Conservation (phyloP, 140 eudicot species). For the Cichorium intybus region DNA sequence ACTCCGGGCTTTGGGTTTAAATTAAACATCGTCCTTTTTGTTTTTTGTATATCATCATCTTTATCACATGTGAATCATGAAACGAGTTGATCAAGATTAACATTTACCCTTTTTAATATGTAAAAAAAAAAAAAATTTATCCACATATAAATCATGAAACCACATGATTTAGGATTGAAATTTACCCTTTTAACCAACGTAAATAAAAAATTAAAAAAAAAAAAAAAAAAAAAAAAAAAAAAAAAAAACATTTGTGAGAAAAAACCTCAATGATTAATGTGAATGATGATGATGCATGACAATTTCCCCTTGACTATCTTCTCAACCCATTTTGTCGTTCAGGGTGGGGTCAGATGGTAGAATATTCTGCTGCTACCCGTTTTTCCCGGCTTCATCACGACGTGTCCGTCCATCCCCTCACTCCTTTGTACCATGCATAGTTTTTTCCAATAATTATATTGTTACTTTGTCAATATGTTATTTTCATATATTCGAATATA, state of each 20-base stretch:
- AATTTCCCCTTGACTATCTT: slow-evolving; percentile 4
- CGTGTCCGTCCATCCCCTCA: slow-evolving; percentile 28
- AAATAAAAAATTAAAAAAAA: too few relatives aligned
- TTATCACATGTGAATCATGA: not conserved
- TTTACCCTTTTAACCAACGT: not conserved
- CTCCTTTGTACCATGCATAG: slow-evolving; percentile 20
- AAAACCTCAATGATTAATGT: not conserved
- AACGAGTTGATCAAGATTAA: not conserved
- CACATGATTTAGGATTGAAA: not conserved
- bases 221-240: too few relatives aligned
- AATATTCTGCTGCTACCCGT: slow-evolving; percentile 41
- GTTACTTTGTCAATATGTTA: not conserved
- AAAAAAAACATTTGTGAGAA: too few relatives aligned
- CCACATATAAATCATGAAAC: not conserved
- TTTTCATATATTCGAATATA: not conserved
- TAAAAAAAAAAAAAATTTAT: too few relatives aligned
- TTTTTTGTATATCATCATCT: not conserved
- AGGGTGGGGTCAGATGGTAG: slow-evolving; percentile 29
- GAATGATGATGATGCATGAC: not conserved
- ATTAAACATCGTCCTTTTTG: not conserved
- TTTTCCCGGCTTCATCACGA: slow-evolving; percentile 23
- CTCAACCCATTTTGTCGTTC: slow-evolving; percentile 36
- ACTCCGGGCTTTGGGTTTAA: not conserved
- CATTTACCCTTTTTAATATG: not conserved
- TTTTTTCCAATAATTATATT: not conserved